Conservation (phyloP, 139 green algal species). For the Dunaliella sp. region DNA sequence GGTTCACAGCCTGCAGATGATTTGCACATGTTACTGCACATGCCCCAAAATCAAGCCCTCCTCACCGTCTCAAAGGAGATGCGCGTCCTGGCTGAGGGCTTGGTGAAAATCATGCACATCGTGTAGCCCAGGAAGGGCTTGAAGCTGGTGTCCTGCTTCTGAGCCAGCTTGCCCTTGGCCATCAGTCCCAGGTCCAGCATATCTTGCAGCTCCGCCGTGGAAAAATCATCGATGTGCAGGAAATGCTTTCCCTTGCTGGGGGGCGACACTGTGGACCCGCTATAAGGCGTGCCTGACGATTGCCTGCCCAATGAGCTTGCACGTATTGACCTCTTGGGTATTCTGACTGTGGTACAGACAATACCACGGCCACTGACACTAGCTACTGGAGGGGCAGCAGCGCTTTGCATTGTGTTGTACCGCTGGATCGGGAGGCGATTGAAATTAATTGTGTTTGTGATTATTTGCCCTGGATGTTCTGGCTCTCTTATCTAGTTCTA, state of each 20-base stretch:
- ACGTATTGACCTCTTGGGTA: not conserved
- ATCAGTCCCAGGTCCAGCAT: constrained; percentile 79
- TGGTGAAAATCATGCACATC: constrained; percentile 99
- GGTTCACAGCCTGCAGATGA: too few species aligned
- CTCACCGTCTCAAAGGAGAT: constrained; percentile 97
- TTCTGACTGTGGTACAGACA: not conserved
- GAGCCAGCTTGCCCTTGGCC: constrained; percentile 83
- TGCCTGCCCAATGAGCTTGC: too few species aligned
- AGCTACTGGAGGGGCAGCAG: not conserved
- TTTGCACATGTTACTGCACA: too few species aligned
- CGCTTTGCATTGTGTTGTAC: too few species aligned
- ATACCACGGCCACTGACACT: not conserved
- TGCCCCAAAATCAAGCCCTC: too few species aligned
- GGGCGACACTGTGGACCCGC: not conserved
- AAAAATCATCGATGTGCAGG: constrained; percentile 96
- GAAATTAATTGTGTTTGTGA: too few species aligned
- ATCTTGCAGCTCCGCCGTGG: constrained; percentile 76
- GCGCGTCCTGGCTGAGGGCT: constrained; percentile 93
- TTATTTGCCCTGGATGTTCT: too few species aligned
- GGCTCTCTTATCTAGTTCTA: too few species aligned
- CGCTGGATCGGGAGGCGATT: too few species aligned
- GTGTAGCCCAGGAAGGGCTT: constrained; percentile 89
- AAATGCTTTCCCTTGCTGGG: constrained; percentile 72
- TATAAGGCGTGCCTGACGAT: not conserved
- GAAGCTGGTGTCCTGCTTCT: constrained; percentile 72